Evolutionary conservation across 2,329 filamentous ascomycete species (phyloP).

Genomic region (Claviceps monticola): DNA sequence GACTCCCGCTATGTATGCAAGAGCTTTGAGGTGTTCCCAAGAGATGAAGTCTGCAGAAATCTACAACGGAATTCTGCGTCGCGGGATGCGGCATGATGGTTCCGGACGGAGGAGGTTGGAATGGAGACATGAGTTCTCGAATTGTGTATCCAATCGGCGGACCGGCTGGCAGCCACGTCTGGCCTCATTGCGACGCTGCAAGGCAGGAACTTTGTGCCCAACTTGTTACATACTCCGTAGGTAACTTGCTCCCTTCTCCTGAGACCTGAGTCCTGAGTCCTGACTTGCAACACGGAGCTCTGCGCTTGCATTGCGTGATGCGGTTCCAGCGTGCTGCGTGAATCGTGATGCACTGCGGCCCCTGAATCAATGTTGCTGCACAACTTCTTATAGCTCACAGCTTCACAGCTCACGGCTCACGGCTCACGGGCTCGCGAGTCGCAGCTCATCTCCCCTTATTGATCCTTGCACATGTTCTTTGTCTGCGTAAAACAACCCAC

Average conservation of each 20-base stretch:
- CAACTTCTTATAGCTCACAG: background rate
- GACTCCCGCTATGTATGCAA: no score
- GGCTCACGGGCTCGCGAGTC: background rate
- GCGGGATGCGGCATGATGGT: no score
- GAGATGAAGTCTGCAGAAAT: no score
- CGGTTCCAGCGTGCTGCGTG: background rate
- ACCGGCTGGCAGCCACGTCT: background rate
- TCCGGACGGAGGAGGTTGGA: no score
- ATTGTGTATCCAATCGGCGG: background rate
- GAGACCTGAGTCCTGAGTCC: no score
- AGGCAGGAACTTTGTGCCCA: background rate
- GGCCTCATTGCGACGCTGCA: background rate
- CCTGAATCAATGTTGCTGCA: background rate
- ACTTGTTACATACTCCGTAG: no score
- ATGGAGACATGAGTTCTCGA: no score
- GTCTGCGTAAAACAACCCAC: background rate
- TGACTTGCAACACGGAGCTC: no score
- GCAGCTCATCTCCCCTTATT: conserved; percentile 2
- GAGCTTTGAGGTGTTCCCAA: no score
- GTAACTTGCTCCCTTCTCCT: no score
- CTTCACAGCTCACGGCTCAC: background rate
- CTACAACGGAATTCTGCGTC: no score
- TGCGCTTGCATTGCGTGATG: background rate
- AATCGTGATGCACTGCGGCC: background rate
- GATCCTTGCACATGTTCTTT: background rate